phyloP scores from a whole-genome alignment of 2,329 filamentous ascomycete genomes.

The Arthrobotrys megalospora region DNA sequence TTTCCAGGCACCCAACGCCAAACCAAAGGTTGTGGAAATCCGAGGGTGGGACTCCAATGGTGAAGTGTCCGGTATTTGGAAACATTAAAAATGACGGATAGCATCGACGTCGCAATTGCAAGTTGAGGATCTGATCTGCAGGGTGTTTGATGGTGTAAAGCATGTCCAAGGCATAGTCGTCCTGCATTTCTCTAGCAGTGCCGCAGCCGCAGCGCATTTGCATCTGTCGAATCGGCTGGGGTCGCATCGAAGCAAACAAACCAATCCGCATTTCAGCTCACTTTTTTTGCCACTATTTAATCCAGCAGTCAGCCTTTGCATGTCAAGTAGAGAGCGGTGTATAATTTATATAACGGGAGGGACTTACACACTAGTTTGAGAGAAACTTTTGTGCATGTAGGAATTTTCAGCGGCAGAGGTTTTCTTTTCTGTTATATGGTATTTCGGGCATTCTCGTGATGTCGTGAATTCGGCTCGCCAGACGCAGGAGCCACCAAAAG shows the following conservation, averaged over 20 bases:
- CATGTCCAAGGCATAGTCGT: background rate
- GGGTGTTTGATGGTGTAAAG: background rate
- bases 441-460: no score
- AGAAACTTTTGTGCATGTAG: background rate
- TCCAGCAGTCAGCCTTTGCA: slow-evolving; percentile 1
- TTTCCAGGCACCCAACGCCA: background rate
- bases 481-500: no score
- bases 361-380: background rate
- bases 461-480: no score
- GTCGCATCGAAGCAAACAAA: slow-evolving; percentile 3
- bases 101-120: background rate
- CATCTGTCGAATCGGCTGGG: background rate
- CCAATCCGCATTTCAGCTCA: background rate
- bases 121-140: background rate
- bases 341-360: slow-evolving; percentile 3
- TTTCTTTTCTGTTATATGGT: no score
- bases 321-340: background rate
- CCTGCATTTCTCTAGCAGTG: background rate
- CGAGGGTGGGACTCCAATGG: background rate
- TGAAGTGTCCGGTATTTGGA: background rate
- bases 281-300: slow-evolving; percentile 9
- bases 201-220: background rate
- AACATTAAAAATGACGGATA: background rate
- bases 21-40: background rate
- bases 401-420: background rate